Evolutionary conservation across 2,329 filamentous ascomycete genomes (phyloP).

Genomic region (Alternaria ventricosa): DNA sequence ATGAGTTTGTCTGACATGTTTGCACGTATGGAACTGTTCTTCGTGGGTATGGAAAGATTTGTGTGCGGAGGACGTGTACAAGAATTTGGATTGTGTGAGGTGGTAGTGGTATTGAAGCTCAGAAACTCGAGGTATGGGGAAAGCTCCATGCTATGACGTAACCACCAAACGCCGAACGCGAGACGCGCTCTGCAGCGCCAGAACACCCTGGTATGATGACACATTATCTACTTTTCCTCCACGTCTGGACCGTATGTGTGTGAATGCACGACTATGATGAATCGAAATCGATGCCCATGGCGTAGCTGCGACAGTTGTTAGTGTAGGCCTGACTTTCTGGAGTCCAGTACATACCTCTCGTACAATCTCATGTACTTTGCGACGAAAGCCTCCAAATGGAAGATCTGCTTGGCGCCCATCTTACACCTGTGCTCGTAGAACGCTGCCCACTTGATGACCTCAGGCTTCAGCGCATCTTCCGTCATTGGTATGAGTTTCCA

Average conservation of each 20-base stretch:
- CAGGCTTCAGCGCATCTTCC: conserved; percentile 86
- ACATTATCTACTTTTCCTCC: background rate
- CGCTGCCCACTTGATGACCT: conserved; percentile 93
- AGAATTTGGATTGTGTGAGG: background rate
- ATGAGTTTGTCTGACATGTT: conserved; percentile 63
- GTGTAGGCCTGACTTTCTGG: background rate
- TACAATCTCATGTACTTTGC: conserved; percentile 97
- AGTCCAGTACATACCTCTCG: conserved; percentile 71
- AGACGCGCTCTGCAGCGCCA: conserved; percentile 10
- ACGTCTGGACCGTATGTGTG: background rate
- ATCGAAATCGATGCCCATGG: conserved; percentile 73
- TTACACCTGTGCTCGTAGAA: conserved; percentile 97
- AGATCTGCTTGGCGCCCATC: conserved; percentile 92
- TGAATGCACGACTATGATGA: conserved; percentile 15
- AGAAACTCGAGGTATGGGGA: conserved; percentile 11
- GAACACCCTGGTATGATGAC: conserved; percentile 2
- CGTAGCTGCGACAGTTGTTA: conserved; percentile 47
- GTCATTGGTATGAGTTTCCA: conserved; percentile 90
- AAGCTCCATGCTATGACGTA: conserved; percentile 16
- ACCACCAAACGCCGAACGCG: conserved; percentile 9
- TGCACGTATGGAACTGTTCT: background rate
- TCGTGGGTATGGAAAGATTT: background rate
- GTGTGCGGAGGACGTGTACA: background rate
- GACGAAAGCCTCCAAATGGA: conserved; percentile 97
- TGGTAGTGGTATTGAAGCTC: conserved; percentile 6